phyloP scores from a whole-genome alignment of 495 filamentous ascomycete genomes.

The Penicillium waksmanii region DNA sequence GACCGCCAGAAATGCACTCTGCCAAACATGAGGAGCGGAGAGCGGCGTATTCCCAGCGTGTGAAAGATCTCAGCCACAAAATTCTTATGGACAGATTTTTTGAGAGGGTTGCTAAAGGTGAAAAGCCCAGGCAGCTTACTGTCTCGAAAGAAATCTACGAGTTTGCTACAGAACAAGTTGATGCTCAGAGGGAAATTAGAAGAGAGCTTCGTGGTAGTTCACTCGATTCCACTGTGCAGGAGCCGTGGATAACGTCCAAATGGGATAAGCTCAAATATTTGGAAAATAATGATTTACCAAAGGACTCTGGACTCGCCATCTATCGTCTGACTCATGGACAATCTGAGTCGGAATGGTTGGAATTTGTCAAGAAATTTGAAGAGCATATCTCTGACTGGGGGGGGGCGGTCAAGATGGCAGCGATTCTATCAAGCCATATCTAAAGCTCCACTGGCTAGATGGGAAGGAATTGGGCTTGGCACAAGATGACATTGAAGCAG shows the following conservation, averaged over 20 bases:
- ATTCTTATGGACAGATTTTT: no score
- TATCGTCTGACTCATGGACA: slow-evolving; percentile 37
- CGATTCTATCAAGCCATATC: slow-evolving; percentile 24
- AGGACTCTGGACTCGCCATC: slow-evolving; percentile 28
- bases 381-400: slow-evolving; percentile 31
- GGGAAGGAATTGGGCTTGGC: slow-evolving; percentile 31
- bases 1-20: not conserved
- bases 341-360: slow-evolving; percentile 31
- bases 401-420: slow-evolving; percentile 31
- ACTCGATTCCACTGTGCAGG: slow-evolving; percentile 21
- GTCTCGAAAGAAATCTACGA: slow-evolving; percentile 4
- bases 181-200: slow-evolving; percentile 23
- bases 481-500: slow-evolving; percentile 34
- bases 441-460: slow-evolving; percentile 40
- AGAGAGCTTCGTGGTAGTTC: slow-evolving; percentile 22
- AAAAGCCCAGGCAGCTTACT: no score
- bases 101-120: no score
- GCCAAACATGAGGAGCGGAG: slow-evolving; percentile 6
- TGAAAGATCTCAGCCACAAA: slow-evolving; percentile 18
- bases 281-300: not conserved
- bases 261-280: slow-evolving; percentile 5
- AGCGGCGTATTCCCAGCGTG: slow-evolving; percentile 13
- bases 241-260: slow-evolving; percentile 20
- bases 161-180: slow-evolving; percentile 15
- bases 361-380: slow-evolving; percentile 30